Base-by-base conservation (phyloP, 495 filamentous ascomycete species). In the Lasiosphaeria miniovina region DNA sequence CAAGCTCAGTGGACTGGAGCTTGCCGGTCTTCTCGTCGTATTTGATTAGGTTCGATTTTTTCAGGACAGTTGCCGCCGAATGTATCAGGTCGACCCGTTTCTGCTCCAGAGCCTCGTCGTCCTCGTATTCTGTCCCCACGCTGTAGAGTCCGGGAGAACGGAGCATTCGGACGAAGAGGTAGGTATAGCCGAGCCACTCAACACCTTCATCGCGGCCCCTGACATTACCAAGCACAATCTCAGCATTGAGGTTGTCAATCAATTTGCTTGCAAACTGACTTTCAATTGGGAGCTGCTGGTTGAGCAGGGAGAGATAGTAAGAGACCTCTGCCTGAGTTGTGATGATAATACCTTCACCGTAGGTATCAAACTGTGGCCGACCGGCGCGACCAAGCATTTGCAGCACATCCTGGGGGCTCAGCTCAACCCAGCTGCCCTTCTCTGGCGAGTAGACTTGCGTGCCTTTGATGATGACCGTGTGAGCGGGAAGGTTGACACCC, bases 301-400 rank as follows among this genome's bases (percentile, higher is more conserved):
- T 99, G 66, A 99, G 81, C 36, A 99, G 81, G 1, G 93, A 96
- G 10, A 98, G 84, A 59, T 98, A 99, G 72, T 97, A 99, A 59
- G 96, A 91, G 68, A 98, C 90, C 74, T 99, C 94, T 14, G 81
- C 77, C 68, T 98, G 93, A 2, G 90, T 91, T 0, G 94, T 99
- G 66, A 99, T 98, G 70, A 99, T 98, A 69, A 98, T 96, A 71
- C 94, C 94, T 65, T 98, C 94, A 67, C 94, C 94, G 66, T 94
- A 98, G 0, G 92, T 97, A 72, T 99, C 94, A 66, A 91, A 99
- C 65, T 99, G 94, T 8, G 94, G 94, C 56, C 94, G 86, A 69
- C 94, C 94, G 48, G 94, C 94, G 77, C 94, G 91, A 65, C 94
- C 94, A 63, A 99, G 86, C 94, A 99, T 99, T 72, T 99, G 94